Conservation (phyloP, 148 eudicot species). For the Spergularia bocconei region DNA sequence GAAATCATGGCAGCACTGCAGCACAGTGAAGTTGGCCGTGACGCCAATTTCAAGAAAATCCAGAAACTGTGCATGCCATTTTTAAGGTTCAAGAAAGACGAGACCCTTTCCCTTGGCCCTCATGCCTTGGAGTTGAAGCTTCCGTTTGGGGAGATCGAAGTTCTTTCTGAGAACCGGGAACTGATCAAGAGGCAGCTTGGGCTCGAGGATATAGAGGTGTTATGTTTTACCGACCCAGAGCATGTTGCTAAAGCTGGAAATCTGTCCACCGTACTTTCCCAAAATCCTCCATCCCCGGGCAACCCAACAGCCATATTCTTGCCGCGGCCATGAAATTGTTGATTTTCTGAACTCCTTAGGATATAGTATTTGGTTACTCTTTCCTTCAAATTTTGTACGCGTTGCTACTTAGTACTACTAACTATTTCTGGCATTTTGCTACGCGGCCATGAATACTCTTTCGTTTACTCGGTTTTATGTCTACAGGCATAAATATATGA, state of each 20-base stretch:
- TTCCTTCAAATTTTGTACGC: neutral
- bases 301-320: conserved; percentile 75
- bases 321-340: conserved; percentile 21
- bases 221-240: conserved; percentile 46
- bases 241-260: conserved; percentile 59
- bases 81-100: conserved; percentile 79
- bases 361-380: no score
- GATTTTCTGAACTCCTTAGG: neutral
- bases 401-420: no score
- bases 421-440: no score
- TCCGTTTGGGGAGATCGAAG: conserved; percentile 81
- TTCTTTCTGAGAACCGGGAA: conserved; percentile 59
- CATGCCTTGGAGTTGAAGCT: conserved; percentile 76
- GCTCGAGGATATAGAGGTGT: conserved; percentile 51
- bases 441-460: no score
- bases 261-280: conserved; percentile 44
- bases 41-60: conserved; percentile 57
- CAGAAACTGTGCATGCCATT: conserved; percentile 92
- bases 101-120: conserved; percentile 63
- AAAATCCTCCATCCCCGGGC: conserved; percentile 89
- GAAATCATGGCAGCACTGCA: conserved; percentile 65
- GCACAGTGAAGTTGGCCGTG: conserved; percentile 49
- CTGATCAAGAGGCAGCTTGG: conserved; percentile 75
- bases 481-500: no score
- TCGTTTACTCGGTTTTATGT: no score